Percentiles rank a stretch among this genome's conserved stretches.
Evolutionary conservation across 2,329 filamentous ascomycete species (phyloP).

Genomic region (Grosmannia serpens): DNA sequence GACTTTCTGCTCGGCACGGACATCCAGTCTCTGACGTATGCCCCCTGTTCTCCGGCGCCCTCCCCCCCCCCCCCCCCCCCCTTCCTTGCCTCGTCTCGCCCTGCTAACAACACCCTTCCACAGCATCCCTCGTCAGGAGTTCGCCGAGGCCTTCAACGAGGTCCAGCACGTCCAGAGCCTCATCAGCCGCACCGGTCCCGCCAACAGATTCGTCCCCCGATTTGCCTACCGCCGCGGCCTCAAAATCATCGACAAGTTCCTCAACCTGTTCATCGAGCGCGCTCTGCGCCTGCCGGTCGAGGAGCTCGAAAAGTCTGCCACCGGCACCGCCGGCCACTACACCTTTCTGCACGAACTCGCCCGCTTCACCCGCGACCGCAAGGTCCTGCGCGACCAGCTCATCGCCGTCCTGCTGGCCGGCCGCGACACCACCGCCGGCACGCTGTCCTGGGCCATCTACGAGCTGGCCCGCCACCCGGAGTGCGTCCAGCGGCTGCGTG

Average conservation of each 20-base stretch:
- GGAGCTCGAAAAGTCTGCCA: conserved; percentile 56
- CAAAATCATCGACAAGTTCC: conserved; percentile 60
- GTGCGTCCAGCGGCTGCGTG: conserved; percentile 54
- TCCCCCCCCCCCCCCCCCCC: neutral
- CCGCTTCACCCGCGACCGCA: conserved; percentile 60
- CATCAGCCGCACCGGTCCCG: conserved; percentile 51
- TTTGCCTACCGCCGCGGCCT: conserved; percentile 52
- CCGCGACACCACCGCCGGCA: conserved; percentile 75
- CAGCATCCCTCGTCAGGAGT: conserved; percentile 49
- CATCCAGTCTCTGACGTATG: conserved; percentile 49
- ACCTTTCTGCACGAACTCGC: conserved; percentile 83
- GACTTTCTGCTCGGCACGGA: conserved; percentile 76
- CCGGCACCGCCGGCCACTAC: conserved; percentile 29
- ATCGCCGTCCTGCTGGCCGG: conserved; percentile 74
- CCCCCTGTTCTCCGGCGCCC: neutral
- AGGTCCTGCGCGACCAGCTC: conserved; percentile 72
- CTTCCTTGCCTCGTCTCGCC: neutral
- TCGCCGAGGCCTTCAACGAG: conserved; percentile 72
- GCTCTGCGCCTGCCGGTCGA: conserved; percentile 56
- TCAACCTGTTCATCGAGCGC: conserved; percentile 66
- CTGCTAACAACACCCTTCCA: neutral
- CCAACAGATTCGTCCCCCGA: conserved; percentile 52
- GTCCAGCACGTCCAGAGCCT: conserved; percentile 65
- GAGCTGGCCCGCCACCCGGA: conserved; percentile 64
- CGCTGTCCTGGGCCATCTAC: conserved; percentile 72